Evolutionary conservation across 2,329 filamentous ascomycete genomes (phyloP).

Genomic region (Talaromyces sp.): DNA sequence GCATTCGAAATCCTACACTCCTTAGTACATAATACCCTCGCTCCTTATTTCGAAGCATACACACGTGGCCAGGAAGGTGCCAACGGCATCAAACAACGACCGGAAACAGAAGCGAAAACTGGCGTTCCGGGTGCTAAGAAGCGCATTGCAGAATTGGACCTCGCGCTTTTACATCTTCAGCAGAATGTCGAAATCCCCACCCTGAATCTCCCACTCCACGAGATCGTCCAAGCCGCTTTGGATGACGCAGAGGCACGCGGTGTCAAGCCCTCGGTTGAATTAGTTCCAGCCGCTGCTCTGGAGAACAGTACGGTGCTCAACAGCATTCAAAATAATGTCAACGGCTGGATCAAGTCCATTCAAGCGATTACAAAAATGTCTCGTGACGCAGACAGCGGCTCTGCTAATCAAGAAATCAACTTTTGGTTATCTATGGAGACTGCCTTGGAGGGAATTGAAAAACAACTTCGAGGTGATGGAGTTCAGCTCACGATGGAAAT

Average conservation of each 20-base stretch:
- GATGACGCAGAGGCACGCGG: constrained; percentile 68
- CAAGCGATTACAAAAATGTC: constrained; percentile 94
- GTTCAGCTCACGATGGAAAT: constrained; percentile 90
- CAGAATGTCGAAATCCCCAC: constrained; percentile 98
- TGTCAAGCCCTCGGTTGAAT: constrained; percentile 68
- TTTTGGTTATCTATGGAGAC: constrained; percentile 99
- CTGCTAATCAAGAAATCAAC: constrained; percentile 95
- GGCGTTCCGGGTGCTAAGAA: constrained; percentile 97
- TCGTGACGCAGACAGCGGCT: constrained; percentile 70
- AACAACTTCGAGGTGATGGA: constrained; percentile 80
- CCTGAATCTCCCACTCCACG: constrained; percentile 79
- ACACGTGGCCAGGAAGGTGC: constrained; percentile 72
- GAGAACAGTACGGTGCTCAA: constrained; percentile 91
- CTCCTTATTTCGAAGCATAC: constrained; percentile 95
- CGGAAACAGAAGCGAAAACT: constrained; percentile 85
- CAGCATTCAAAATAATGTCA: constrained; percentile 86
- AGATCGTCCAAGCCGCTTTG: constrained; percentile 78
- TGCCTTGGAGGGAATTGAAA: constrained; percentile 85
- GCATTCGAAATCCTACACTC: constrained; percentile 92
- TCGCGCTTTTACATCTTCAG: constrained; percentile 85
- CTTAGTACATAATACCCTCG: constrained; percentile 82
- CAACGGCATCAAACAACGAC: constrained; percentile 64
- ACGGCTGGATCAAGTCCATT: constrained; percentile 98
- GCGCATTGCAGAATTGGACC: constrained; percentile 88
- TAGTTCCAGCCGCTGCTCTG: constrained; percentile 70